A percentile compares a stretch with the other conserved stretches of the same genome.
phyloP scores from a whole-genome alignment of 495 filamentous ascomycete genomes.

The Thozetella sp. region DNA sequence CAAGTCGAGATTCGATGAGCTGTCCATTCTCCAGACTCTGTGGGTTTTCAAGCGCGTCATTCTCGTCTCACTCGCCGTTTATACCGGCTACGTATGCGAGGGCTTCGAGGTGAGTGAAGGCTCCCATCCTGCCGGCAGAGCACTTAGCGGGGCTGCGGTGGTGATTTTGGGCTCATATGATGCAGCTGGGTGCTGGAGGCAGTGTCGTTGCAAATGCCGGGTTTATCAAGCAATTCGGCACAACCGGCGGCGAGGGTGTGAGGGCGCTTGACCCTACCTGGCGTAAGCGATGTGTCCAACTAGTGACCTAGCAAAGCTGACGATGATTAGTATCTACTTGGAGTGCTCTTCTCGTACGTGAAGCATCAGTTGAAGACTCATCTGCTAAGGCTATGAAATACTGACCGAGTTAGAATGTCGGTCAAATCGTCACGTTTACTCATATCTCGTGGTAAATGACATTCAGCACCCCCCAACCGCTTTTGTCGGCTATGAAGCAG shows the following conservation, averaged over 20 bases:
- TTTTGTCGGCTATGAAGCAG: not conserved
- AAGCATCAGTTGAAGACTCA: not conserved
- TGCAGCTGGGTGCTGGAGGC: not conserved
- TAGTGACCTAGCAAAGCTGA: not conserved
- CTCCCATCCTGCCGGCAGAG: not conserved
- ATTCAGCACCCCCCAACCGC: not conserved
- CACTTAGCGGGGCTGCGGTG: not conserved
- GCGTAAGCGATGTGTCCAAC: not conserved
- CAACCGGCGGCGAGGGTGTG: not conserved
- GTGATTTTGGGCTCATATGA: not conserved
- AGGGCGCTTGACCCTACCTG: not conserved
- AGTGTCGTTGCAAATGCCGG: not conserved
- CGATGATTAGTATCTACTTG: not conserved
- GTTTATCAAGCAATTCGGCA: not conserved
- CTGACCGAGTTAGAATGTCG: not conserved
- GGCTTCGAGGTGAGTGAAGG: not conserved
- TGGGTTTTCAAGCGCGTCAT: not conserved
- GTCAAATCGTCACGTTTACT: not conserved
- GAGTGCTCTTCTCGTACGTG: not conserved
- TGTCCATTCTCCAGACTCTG: not conserved
- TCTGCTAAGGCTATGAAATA: no score
- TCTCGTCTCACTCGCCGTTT: not conserved
- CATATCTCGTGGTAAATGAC: not conserved
- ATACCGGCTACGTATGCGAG: not conserved
- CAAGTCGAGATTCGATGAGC: not conserved